phyloP scores from a whole-genome alignment of 495 filamentous ascomycete genomes.

The Geoglossum glabrum region DNA sequence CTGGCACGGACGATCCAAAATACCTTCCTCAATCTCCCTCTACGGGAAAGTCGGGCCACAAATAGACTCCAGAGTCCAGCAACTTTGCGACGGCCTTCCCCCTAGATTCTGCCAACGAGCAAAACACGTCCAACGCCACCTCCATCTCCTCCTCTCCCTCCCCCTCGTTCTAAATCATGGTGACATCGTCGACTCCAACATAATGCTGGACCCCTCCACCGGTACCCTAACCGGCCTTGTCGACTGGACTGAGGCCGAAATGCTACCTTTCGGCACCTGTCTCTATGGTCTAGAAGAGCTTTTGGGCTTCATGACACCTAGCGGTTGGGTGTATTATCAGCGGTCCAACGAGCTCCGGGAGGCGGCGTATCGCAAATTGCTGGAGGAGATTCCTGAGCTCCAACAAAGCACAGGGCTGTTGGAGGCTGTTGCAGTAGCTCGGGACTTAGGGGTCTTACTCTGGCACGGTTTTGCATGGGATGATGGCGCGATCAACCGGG shows the following conservation, averaged over 20 bases:
- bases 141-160: not conserved
- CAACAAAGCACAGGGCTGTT: slow-evolving; percentile 6
- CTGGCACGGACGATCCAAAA: not conserved
- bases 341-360: slow-evolving; percentile 21
- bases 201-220: not conserved
- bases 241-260: slow-evolving; percentile 37
- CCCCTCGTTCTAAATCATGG: slow-evolving; percentile 1
- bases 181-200: not conserved
- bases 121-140: not conserved
- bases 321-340: slow-evolving; percentile 22
- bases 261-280: slow-evolving; percentile 32
- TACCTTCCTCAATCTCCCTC: not conserved
- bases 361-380: slow-evolving; percentile 28
- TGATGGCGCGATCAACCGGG: slow-evolving; percentile 30
- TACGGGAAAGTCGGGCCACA: not conserved
- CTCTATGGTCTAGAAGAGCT: slow-evolving; percentile 36
- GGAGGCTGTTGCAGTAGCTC: slow-evolving; percentile 21
- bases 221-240: not conserved
- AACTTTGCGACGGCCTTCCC: not conserved
- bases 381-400: slow-evolving; percentile 18
- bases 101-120: not conserved
- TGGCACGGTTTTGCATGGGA: slow-evolving; percentile 43
- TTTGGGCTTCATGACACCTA: slow-evolving; percentile 20
- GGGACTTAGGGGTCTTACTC: slow-evolving; percentile 31
- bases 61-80: not conserved